Evolutionary conservation across 805 yeast genomes (phyloP), one percentile per base, ranked within the genome.

Genomic region (Candida taoyuanica): DNA sequence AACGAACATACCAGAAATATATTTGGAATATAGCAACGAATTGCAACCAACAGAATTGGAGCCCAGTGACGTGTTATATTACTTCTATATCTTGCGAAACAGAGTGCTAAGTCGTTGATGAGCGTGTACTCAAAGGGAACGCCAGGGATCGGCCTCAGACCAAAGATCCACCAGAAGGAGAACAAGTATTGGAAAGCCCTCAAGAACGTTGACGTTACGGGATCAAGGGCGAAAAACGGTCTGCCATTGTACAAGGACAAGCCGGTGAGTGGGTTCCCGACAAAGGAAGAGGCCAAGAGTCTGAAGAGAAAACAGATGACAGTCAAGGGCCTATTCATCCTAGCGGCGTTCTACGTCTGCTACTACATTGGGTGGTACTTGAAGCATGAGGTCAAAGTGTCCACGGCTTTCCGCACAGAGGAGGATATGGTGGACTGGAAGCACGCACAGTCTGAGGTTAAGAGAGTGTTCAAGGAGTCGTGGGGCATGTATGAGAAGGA

Each of bases 401-500:
- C 34, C 23, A 20, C 43, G 11, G 27, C 36, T 1, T 39, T 36
- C 34, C 11, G 13, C 18, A 40, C 33, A 21, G 19, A 19, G 19
- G 44, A 34, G 29, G 41, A 37, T 36, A 23, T 29, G 13, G 42
- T 46, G 6, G 31, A 53, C 17, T 79, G 86, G 86, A 42, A 52
- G 2, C 47, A 48, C 4, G 52, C 52, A 1, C 33, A 76, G 39
- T 78, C 76, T 49, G 59, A 64, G 47, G 89, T 88, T 21, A 78
- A 70, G 49, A 55, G 65, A n/a, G 86, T 76, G 4, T 85, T 89
- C 52, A 64, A 76, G 39, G 80, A 79, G 29, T 74, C 89, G 6
- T 89, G 96, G 95, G 65, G 66, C 19, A 82, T 81, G 36, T 89
- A 89, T 55, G 76, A 75, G 36, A 62, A 67, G 19, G 68, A 84